Conservation (phyloP, 2,329 filamentous ascomycete species). For the Talaromyces amestolkiae region DNA sequence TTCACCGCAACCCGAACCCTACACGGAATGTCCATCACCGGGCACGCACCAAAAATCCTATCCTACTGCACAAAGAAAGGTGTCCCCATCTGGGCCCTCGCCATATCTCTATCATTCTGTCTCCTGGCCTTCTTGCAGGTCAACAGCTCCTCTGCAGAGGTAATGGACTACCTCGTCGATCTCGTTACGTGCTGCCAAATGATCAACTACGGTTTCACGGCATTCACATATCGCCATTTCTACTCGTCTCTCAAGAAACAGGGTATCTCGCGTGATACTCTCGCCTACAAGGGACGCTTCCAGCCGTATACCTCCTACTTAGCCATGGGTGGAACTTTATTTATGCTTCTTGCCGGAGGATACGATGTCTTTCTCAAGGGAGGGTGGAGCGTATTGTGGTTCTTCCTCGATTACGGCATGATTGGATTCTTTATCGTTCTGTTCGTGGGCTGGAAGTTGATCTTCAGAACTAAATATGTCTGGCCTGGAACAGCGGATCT, state of each 20-base stretch:
- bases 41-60: slow-evolving; percentile 67
- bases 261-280: slow-evolving; percentile 49
- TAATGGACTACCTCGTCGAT: slow-evolving; percentile 63
- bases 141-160: slow-evolving; percentile 50
- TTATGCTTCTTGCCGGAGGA: slow-evolving; percentile 77
- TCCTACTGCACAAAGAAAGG: slow-evolving; percentile 65
- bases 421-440: slow-evolving; percentile 69
- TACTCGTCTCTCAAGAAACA: slow-evolving; percentile 60
- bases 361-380: slow-evolving; percentile 65
- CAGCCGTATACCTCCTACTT: slow-evolving; percentile 66
- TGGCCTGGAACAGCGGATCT: slow-evolving; percentile 59
- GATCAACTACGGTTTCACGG: slow-evolving; percentile 65
- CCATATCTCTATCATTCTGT: slow-evolving; percentile 57
- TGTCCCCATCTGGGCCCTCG: slow-evolving; percentile 65
- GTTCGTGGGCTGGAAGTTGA: slow-evolving; percentile 65
- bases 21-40: slow-evolving; percentile 67
- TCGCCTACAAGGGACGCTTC: slow-evolving; percentile 66
- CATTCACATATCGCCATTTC: slow-evolving; percentile 62
- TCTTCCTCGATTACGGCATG: slow-evolving; percentile 70
- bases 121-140: slow-evolving; percentile 68
- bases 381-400: slow-evolving; percentile 66
- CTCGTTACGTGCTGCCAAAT: slow-evolving; percentile 46
- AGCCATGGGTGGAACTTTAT: slow-evolving; percentile 64
- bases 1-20: slow-evolving; percentile 70
- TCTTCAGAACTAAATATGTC: slow-evolving; percentile 58